Evolutionary conservation across 768 basidiomycete species (phyloP).

Genomic region (Tubosaeta sp.): DNA sequence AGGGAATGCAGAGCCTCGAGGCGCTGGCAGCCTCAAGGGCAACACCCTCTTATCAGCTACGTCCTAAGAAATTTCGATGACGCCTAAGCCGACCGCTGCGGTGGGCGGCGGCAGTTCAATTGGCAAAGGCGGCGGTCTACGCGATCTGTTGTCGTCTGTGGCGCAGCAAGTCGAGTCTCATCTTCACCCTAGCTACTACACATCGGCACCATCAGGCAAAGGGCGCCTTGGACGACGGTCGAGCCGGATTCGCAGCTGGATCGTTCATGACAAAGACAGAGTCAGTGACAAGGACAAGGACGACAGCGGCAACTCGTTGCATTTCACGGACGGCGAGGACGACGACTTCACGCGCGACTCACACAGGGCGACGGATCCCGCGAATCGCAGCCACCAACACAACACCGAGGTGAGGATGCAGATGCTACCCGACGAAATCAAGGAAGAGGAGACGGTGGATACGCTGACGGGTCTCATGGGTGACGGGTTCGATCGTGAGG

Average conservation of each 20-base stretch:
- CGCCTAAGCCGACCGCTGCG: not conserved
- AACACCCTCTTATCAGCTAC: not conserved
- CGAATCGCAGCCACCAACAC: not conserved
- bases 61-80: not conserved
- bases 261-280: constrained; percentile 4
- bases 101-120: not conserved
- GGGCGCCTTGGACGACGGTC: constrained; percentile 4
- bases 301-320: constrained; percentile 7
- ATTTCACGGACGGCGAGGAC: constrained; percentile 11
- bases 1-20: constrained; percentile 12
- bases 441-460: constrained; percentile 32
- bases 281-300: not conserved
- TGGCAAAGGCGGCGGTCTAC: constrained; percentile 6
- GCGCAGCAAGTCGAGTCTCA: constrained; percentile 24
- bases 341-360: constrained; percentile 5
- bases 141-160: constrained; percentile 21
- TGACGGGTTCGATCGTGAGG: constrained; percentile 37
- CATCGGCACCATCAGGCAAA: not conserved
- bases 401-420: constrained; percentile 12
- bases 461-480: constrained; percentile 38
- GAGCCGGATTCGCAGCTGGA: constrained; percentile 18
- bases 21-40: constrained; percentile 1
- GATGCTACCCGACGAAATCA: constrained; percentile 15
- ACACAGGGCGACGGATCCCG: not conserved
- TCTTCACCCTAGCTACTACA: constrained; percentile 8